Conservation (phyloP, 768 basidiomycete species). For the Termitomyces sp. region DNA sequence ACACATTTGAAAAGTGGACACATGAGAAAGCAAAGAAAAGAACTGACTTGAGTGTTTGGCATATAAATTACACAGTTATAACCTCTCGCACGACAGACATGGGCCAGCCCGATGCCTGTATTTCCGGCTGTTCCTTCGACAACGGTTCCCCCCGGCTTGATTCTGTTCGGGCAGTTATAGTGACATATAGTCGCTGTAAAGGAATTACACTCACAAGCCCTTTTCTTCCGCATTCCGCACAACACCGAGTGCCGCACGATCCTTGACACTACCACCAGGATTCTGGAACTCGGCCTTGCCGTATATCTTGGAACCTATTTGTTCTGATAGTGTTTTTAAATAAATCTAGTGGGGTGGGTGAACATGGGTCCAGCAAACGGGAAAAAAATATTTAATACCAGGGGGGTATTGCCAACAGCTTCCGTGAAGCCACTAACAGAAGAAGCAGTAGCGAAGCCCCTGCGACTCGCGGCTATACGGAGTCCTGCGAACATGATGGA, state of each 20-base stretch:
- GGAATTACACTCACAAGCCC: constrained; percentile 50
- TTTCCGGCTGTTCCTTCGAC: constrained; percentile 99
- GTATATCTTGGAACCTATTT: constrained; percentile 76
- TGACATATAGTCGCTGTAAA: not conserved
- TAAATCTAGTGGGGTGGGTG: constrained; percentile 53
- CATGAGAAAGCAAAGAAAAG: not conserved
- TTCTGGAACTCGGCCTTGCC: constrained; percentile 99
- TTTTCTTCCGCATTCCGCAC: constrained; percentile 80
- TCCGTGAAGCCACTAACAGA: constrained; percentile 76
- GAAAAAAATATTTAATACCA: constrained; percentile 48
- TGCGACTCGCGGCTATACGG: constrained; percentile 21
- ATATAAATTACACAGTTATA: constrained; percentile 99
- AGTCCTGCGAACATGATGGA: constrained; percentile 28
- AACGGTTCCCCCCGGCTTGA: constrained; percentile 91
- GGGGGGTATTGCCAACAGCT: constrained; percentile 89
- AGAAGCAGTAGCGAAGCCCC: constrained; percentile 31
- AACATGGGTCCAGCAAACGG: not conserved
- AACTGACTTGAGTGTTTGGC: constrained; percentile 81
- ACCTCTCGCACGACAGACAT: constrained; percentile 87
- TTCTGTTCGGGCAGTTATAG: constrained; percentile 28
- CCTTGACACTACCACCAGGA: constrained; percentile 97
- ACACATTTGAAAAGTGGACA: not conserved
- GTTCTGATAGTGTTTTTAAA: constrained; percentile 74
- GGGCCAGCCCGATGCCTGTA: constrained; percentile 93
- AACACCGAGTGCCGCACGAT: constrained; percentile 90